Evolutionary conservation across 495 filamentous ascomycete species (phyloP).

Genomic region (Aspergillus wentii): DNA sequence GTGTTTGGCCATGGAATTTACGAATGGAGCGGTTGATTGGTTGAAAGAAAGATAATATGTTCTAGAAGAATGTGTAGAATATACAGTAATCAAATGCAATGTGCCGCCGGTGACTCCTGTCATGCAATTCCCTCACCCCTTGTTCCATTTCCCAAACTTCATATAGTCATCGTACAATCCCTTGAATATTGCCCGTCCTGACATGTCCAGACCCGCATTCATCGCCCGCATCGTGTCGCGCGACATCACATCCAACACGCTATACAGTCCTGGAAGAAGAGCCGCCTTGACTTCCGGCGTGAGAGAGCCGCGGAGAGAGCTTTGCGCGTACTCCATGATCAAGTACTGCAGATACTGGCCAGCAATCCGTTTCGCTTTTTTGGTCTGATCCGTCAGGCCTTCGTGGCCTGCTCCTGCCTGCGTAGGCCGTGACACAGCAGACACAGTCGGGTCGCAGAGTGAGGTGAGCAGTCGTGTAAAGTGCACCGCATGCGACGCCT

Average conservation of each 20-base stretch:
- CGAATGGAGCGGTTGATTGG: too few species aligned
- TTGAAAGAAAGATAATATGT: too few species aligned
- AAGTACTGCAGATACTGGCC: slow-evolving; percentile 71
- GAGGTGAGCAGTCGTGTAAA: slow-evolving; percentile 70
- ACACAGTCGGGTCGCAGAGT: slow-evolving; percentile 74
- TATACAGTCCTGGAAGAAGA: slow-evolving; percentile 67
- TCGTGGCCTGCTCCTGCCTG: slow-evolving; percentile 30
- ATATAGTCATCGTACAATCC: slow-evolving; percentile 65
- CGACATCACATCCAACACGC: slow-evolving; percentile 64
- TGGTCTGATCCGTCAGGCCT: slow-evolving; percentile 67
- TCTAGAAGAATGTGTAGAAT: too few species aligned
- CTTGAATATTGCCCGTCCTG: slow-evolving; percentile 65
- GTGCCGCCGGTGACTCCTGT: background rate
- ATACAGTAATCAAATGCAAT: slow-evolving; percentile 1
- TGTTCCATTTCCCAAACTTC: slow-evolving; percentile 67
- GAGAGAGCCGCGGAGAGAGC: slow-evolving; percentile 53
- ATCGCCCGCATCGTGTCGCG: slow-evolving; percentile 59
- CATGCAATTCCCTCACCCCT: slow-evolving; percentile 27
- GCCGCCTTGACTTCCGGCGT: slow-evolving; percentile 60
- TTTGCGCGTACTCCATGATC: slow-evolving; percentile 64
- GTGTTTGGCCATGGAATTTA: too few species aligned
- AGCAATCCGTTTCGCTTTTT: slow-evolving; percentile 68
- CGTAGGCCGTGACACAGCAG: slow-evolving; percentile 53
- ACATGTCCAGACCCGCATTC: slow-evolving; percentile 64
- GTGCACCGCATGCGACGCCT: slow-evolving; percentile 50